Base-by-base conservation (phyloP, 306 rosid genomes). In the Trifolium dubium region DNA sequence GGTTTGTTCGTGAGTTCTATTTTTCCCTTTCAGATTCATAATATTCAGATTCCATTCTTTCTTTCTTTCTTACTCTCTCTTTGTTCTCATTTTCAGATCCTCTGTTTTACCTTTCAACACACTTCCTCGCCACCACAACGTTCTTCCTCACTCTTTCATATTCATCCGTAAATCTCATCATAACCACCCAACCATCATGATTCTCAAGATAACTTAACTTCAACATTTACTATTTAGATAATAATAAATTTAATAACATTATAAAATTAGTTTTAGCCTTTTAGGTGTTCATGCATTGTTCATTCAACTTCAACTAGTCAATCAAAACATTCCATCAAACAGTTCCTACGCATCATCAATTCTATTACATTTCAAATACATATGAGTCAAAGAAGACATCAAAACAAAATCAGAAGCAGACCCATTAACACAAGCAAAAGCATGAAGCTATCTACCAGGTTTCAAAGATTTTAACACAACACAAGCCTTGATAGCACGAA, bases 171-270 rank as follows among this genome's bases (percentile, higher is more conserved):
- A 15, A n/a, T n/a, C n/a, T n/a, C n/a, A n/a, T n/a, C n/a, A n/a
- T n/a, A n/a, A n/a, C n/a, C n/a, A n/a, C n/a, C 46, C 3, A 82
- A 75, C 71, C 84, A 88, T 71, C 56, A 84, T 86, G 78, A 15
- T 77, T 12, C 56, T 91, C 61, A 84, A 92, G 99, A 97, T 91
- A n/a, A n/a, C n/a, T n/a, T n/a, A 77, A 65, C 47, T 60, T 39
- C 9, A 5, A 18, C 30, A 54, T 9, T 54, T 8, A 14, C 18
- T 50, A 2, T 8, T 34, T 5, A 34, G 7, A 4, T 32, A 4
- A 34, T 34, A 5, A 34, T 34, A 5, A 34, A n/a, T n/a, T n/a
- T n/a, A n/a, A 5, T 34, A 34, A 4, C 4, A 4, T 34, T 0
- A 5, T 35, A 6, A 8, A 5, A 5, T 35, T 35, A 10, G 47